Base-by-base conservation (phyloP, 768 basidiomycete species). In the Macrolepiota albuminosa region DNA sequence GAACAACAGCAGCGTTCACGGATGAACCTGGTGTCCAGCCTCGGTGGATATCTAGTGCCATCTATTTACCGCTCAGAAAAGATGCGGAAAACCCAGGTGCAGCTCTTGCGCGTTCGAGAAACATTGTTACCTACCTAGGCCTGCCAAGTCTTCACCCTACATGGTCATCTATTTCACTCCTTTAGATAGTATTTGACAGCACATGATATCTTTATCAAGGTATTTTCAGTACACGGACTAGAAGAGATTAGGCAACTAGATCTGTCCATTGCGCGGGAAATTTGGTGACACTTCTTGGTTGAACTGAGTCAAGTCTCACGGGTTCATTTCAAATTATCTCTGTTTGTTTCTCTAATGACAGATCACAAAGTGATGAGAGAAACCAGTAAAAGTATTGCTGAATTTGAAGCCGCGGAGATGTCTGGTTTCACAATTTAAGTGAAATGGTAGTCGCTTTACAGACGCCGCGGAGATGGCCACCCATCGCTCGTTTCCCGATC, bases 41-140 rank as follows among this genome's bases (percentile, higher is more conserved):
- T 78, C 4, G 70, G 70, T 37, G 80, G 81, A 4, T 83, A 81
- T 67, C 68, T 80, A 16, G 81, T 83, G 9, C 81, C 82, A 0
- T 82, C 81, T 2, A 76, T 75, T 0, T 77, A 82, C 47, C 70
- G 72, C 29, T 77, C 78, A n/a, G 75, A 78, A 48, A 80, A 79
- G 66, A 77, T 81, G 78, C 67, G 72, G 56, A 75, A 66, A 52
- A 72, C 76, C 4, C 70, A 73, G n/a, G 73, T 84, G 34, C 64
- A 57, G 31, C 67, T 77, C 11, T 45, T 67, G 50, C 61, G 67
- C 39, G 54, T 2, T 33, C 34, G 46, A 10, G 45, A 61, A 14
- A n/a, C 58, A 24, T 14, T 11, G n/a, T 48, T 29, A 11, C 21
- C 59, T 6, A 54, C 36, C 1, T 60, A 63, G 53, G 14, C 33